Evolutionary conservation across 2,329 filamentous ascomycete genomes (phyloP), one percentile per base, ranked within the genome.

Genomic region (Aspergillus sp.): DNA sequence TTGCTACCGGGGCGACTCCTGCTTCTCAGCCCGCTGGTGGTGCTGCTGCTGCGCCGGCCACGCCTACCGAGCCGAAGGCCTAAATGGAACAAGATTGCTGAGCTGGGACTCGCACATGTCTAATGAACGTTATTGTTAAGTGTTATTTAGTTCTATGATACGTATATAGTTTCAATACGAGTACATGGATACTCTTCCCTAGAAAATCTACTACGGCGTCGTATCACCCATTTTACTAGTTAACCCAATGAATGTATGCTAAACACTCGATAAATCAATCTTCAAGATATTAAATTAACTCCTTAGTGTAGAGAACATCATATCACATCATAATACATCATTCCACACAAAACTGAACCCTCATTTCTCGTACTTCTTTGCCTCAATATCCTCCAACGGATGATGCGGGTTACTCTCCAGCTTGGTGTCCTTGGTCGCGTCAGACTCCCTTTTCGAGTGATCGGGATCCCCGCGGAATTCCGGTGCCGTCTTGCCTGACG

Each of bases 401-500:
- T 70, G 69, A 42, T 58, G 63, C 0, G 71, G 71, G 55, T 73
- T 73, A 57, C 70, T 73, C 47, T 52, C 28, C 46, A 73, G 42
- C 8, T 44, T 48, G 5, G 51, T 43, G 4, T 54, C 42, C 55
- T 64, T 59, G 4, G 52, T 55, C 2, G 61, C 45, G 4, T 66
- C 61, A 0, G 64, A 60, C 41, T 60, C 47, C 3, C 50, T 9
- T 34, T 61, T 52, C 5, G 57, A 48, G 19, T 52, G 53, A 10
- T 62, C 75, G 60, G 7, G 74, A 32, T 66, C 61, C 33, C 45
- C 10, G 54, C 65, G 38, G 57, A 40, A 72, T 40, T 80, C 72
- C 53, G 81, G 71, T 57, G 77, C 73, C 42, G 78, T 77, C 56
- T 81, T 75, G 47, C 81, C 79, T 0, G 73, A 70, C n/a, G 67